Base-by-base conservation (phyloP, 2,329 filamentous ascomycete species). In the Lasiodiplodia gonubiensis region DNA sequence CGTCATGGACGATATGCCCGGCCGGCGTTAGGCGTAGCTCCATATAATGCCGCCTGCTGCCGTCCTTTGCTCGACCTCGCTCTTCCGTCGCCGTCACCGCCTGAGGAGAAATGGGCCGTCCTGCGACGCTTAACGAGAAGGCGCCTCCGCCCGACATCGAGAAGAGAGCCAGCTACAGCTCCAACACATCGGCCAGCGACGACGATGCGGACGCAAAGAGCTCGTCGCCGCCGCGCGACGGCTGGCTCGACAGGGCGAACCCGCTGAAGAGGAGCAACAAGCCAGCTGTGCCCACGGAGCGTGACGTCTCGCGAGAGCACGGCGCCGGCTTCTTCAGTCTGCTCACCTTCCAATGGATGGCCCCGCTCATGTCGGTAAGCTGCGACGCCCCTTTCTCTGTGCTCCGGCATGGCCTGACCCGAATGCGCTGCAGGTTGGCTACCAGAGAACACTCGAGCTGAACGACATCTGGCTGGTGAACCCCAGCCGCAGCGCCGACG, bases 391-490 rank as follows among this genome's bases (percentile, higher is more conserved):
- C 54, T 68, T 54, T 39, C 48, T 21, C 46, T n/a, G 16, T 4
- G 6, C n/a, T 14, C 27, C n/a, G 8, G 21, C 33, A 39, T 48
- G 35, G 16, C 30, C 53, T 57, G 16, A 60, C 42, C 14, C 14
- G 5, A 30, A 23, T 53, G 35, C 14, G 21, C 21, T 69, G 27
- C 68, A 92, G 89, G 87, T 89, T 48, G 95, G 95, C 42, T 98
- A 97, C 79, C 89, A 92, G 75, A 89, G 95, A 16, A 88, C 89
- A 2, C 85, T 99, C 2, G 90, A 97, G 74, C 81, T 89, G 66
- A 92, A 91, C 71, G 95, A 99, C 77, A 88, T 99, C 67, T 98
- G 93, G 90, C 82, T 85, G 0, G 91, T 98, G 72, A 97, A 97
- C 70, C 94, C 94, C 0, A 82, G 91, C 69, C 86, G 95, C 69